Conservation (phyloP, 805 yeast species). For the Pichia nanzhaoensis region DNA sequence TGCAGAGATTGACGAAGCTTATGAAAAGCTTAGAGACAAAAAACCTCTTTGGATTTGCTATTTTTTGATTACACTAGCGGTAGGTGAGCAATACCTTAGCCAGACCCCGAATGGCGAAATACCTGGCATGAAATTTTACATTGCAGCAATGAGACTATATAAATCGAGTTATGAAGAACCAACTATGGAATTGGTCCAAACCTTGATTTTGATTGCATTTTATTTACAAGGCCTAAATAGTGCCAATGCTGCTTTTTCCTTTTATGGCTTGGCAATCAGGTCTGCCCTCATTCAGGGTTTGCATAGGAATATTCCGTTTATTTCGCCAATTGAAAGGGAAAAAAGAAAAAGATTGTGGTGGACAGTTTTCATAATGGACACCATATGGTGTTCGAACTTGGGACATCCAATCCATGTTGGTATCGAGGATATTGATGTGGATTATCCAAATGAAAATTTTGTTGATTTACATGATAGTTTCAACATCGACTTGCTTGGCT, state of each 20-base stretch:
- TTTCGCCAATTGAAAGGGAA: slow-evolving; percentile 21
- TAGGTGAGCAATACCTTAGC: slow-evolving; percentile 17
- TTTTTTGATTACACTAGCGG: slow-evolving; percentile 16
- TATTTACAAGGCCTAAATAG: slow-evolving; percentile 31
- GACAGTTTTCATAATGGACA: slow-evolving; percentile 30
- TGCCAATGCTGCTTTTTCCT: slow-evolving; percentile 27
- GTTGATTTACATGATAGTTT: slow-evolving; percentile 25
- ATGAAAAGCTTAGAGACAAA: slow-evolving; percentile 15
- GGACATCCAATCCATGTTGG: slow-evolving; percentile 31
- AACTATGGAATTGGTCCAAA: slow-evolving; percentile 24
- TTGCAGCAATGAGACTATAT: slow-evolving; percentile 22
- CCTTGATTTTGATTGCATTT: slow-evolving; percentile 26
- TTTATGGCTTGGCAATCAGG: slow-evolving; percentile 29
- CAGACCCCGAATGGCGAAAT: slow-evolving; percentile 12
- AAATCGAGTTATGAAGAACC: slow-evolving; percentile 25
- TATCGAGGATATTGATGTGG: slow-evolving; percentile 26
- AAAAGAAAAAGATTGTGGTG: slow-evolving; percentile 32
- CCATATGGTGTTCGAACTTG: slow-evolving; percentile 28
- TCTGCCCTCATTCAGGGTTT: slow-evolving; percentile 26
- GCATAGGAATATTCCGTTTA: slow-evolving; percentile 20
- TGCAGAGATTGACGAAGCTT: slow-evolving; percentile 15
- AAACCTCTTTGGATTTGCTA: slow-evolving; percentile 16
- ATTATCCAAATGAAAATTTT: slow-evolving; percentile 15
- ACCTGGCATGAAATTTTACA: slow-evolving; percentile 27
- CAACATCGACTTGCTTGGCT: slow-evolving; percentile 21